phyloP scores from a whole-genome alignment of 179 eudicot species.

The Spinacia oleracea region DNA sequence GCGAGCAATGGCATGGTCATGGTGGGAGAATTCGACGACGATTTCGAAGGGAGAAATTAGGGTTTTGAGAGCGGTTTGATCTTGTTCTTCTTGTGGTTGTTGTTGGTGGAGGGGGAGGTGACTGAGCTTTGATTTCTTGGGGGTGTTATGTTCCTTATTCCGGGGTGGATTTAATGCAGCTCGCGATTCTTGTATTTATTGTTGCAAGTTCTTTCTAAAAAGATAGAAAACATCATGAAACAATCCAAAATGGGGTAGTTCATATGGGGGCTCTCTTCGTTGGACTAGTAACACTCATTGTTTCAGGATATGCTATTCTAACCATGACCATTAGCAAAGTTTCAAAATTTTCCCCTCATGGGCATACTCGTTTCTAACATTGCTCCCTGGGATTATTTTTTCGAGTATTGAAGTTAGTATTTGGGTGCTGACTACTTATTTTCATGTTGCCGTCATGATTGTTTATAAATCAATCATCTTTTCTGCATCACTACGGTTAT shows the following conservation, averaged over 20 bases:
- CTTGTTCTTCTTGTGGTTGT: too few relatives aligned
- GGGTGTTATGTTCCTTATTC: neutral
- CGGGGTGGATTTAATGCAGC: neutral
- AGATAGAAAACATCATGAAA: neutral
- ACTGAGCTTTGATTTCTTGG: too few relatives aligned
- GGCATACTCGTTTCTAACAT: constrained; percentile 38
- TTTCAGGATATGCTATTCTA: constrained; percentile 39
- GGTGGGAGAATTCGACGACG: too few relatives aligned
- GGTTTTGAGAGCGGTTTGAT: too few relatives aligned
- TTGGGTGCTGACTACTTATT: constrained; percentile 36
- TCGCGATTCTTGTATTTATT: neutral
- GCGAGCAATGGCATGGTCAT: too few relatives aligned
- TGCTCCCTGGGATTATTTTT: constrained; percentile 32
- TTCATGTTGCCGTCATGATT: constrained; percentile 26
- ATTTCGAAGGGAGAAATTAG: too few relatives aligned
- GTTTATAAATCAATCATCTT: constrained; percentile 25
- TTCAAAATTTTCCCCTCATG: constrained; percentile 35
- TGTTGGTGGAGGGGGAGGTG: too few relatives aligned
- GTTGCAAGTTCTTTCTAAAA: neutral
- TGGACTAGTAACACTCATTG: constrained; percentile 28
- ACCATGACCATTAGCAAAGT: constrained; percentile 36
- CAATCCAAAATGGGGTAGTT: constrained; percentile 19
- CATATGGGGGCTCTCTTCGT: constrained; percentile 34
- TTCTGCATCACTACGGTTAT: constrained; percentile 27
- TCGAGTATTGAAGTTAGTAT: constrained; percentile 30